Conservation (phyloP, 306 rosid species). For the Acacia crassicarpa region DNA sequence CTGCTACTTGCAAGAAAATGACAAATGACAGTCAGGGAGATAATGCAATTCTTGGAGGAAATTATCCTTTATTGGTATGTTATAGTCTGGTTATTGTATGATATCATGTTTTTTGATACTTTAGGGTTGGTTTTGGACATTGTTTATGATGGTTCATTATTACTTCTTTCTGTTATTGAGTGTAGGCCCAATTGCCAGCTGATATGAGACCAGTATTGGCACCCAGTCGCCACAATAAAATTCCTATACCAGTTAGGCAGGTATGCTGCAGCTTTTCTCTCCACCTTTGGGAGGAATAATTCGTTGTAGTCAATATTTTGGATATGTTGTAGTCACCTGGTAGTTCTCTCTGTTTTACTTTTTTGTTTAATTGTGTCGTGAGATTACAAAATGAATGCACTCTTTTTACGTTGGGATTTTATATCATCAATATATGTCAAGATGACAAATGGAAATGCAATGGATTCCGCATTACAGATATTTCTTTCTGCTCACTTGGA, state of each 20-base stretch:
- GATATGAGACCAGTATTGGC: conserved; percentile 88
- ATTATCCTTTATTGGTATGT: conserved; percentile 88
- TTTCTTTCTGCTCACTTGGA: conserved; percentile 16
- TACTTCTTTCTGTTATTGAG: conserved; percentile 46
- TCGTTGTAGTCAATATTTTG: background rate
- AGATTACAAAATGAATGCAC: background rate
- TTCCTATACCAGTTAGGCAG: conserved; percentile 89
- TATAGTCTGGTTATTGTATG: conserved; percentile 29
- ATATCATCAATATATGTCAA: conserved; percentile 3
- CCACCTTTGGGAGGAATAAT: background rate
- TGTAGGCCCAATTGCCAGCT: conserved; percentile 84
- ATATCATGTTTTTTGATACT: conserved; percentile 15
- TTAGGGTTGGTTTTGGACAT: conserved; percentile 23
- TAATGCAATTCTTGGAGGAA: conserved; percentile 61
- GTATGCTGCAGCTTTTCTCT: conserved; percentile 46
- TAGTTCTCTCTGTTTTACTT: background rate
- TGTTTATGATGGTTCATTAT: conserved; percentile 26
- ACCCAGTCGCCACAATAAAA: conserved; percentile 70
- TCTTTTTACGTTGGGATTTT: background rate
- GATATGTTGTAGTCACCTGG: background rate
- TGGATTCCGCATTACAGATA: background rate
- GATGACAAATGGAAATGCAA: conserved; percentile 16
- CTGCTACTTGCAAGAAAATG: conserved; percentile 47
- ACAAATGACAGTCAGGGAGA: conserved; percentile 59
- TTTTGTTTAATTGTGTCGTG: background rate